Evolutionary conservation across 805 yeast genomes (phyloP), one percentile per base, ranked within the genome.

Genomic region (Candida maris): DNA sequence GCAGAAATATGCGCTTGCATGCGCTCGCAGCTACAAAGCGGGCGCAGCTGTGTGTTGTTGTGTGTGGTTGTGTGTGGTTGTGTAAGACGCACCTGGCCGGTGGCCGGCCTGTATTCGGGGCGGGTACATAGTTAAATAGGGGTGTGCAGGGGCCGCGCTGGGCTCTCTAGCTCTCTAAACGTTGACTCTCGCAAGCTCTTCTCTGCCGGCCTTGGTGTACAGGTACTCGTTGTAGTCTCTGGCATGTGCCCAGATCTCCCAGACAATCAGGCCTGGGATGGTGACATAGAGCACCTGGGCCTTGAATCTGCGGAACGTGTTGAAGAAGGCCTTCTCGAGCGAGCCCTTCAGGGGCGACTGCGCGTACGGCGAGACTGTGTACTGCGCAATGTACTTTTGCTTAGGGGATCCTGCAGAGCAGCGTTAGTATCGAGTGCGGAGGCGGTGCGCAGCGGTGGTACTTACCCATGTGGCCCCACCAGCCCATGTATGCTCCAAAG

Each of bases 151-250:
- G n/a, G n/a, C n/a, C n/a, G n/a, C n/a, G n/a, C n/a, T n/a, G n/a
- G n/a, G n/a, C n/a, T n/a, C n/a, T n/a, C n/a, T n/a, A n/a, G n/a
- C n/a, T n/a, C n/a, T 19, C 20, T 49, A 61, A 49, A 61, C 67
- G 42, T 62, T 59, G 35, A 70, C 79, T 65, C 77, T 79, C 65
- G 76, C 91, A 61, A 91, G 77, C 62, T 91, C 96, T 73, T 83
- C 91, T 73, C 89, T 86, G 65, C 98, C 98, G 49, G 85, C 97
- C 76, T 91, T 91, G 67, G 97, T 88, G 77, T 91, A 91, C 64
- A 91, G 76, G 79, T 71, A 89, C 63, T 80, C 91, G 69, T 91
- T 85, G 79, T 88, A 88, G 61, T 83, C 88, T 71, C 87, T 80
- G 50, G 94, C 89, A 61, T 73, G 66, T 48, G 77, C 78, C 95